Percentiles rank a stretch among this genome's conserved stretches.
phyloP scores from a whole-genome alignment of 208 protist species.

The Leishmania tarentolae region DNA sequence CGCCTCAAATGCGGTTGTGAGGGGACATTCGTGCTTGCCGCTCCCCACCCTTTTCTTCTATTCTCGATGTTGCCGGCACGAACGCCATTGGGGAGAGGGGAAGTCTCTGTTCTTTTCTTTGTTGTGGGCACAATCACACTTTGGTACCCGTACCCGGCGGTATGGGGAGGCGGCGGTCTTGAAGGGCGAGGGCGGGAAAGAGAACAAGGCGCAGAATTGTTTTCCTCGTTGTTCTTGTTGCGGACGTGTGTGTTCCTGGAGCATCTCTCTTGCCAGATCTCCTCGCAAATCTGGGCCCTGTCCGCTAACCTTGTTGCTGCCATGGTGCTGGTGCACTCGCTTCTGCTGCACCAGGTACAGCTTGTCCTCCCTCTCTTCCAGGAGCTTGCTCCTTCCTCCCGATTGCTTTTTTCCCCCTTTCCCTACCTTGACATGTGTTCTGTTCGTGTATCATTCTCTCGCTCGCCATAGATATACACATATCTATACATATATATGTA shows the following conservation, averaged over 20 bases:
- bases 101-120: not conserved
- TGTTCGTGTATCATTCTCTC: not conserved
- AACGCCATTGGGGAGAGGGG: not conserved
- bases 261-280: not conserved
- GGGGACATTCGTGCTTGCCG: not conserved
- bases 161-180: not conserved
- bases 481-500: too few species aligned
- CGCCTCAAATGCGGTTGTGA: not conserved
- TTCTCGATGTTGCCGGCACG: not conserved
- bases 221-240: too few species aligned
- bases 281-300: not conserved
- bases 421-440: not conserved
- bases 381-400: not conserved
- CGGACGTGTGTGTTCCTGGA: too few species aligned
- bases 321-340: not conserved
- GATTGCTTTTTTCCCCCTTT: not conserved
- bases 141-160: too few species aligned
- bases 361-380: not conserved
- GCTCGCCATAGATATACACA: too few species aligned
- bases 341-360: not conserved
- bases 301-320: not conserved
- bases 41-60: not conserved
- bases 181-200: not conserved
- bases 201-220: too few species aligned
- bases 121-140: not conserved